Percentiles rank a stretch among this genome's conserved stretches.
Conservation (phyloP, 345 rosid species). For the Populus nigra region DNA sequence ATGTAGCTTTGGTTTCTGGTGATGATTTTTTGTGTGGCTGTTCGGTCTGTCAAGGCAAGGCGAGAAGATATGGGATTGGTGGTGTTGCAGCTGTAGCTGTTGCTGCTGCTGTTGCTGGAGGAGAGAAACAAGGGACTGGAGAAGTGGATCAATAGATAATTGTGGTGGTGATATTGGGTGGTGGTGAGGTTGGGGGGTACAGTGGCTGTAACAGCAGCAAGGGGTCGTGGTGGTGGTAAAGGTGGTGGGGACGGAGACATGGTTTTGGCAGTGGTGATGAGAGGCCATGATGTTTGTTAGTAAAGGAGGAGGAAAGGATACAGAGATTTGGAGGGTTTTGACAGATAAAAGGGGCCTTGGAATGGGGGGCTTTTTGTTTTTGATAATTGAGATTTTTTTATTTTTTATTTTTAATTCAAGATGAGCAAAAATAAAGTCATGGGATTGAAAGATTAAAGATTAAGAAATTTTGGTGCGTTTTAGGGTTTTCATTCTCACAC, state of each 20-base stretch:
- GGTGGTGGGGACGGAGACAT: conserved; percentile 10
- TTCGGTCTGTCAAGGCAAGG: conserved; percentile 11
- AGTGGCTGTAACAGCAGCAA: conserved; percentile 31
- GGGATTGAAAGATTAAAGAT: too few relatives aligned
- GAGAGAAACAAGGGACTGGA: conserved; percentile 47
- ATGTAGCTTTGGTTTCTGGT: not conserved
- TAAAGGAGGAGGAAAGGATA: too few relatives aligned
- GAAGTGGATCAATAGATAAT: conserved; percentile 39
- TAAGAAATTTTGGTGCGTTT: too few relatives aligned
- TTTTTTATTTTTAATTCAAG: too few relatives aligned
- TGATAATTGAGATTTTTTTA: too few relatives aligned
- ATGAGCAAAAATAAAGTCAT: too few relatives aligned
- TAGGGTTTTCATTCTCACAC: too few relatives aligned
- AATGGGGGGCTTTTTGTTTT: too few relatives aligned
- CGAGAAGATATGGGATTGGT: conserved; percentile 16
- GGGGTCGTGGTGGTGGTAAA: conserved; percentile 9
- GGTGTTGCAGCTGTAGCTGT: conserved; percentile 17
- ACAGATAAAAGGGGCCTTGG: too few relatives aligned
- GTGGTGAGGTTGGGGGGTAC: conserved; percentile 25
- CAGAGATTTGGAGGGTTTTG: too few relatives aligned
- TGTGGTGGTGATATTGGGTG: conserved; percentile 25
- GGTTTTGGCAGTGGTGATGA: conserved; percentile 21
- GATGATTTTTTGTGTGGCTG: conserved; percentile 6
- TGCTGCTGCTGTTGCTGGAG: conserved; percentile 34
- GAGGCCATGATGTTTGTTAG: conserved; percentile 42